Base-by-base conservation (phyloP, 768 basidiomycete genomes). In the Russula emetica region DNA sequence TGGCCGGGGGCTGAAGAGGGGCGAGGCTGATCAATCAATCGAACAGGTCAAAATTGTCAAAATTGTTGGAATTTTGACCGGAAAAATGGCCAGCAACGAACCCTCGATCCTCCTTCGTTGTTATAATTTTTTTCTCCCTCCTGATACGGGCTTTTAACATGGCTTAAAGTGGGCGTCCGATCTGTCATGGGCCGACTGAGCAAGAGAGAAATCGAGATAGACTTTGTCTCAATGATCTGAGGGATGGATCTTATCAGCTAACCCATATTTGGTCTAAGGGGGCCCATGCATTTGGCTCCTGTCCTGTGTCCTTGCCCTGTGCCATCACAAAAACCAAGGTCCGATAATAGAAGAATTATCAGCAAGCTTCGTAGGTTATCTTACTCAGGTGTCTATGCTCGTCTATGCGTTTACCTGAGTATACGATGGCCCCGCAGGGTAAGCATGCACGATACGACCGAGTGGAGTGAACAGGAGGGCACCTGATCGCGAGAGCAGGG, bases 401-500 rank as follows among this genome's bases (percentile, higher is more conserved):
- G 36, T 18, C 16, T 30, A 16, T 36, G 53, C 11, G 7, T 32
- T 26, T 18, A 20, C 58, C 22, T 44, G 42, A n/a, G 42, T 11
- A 45, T 18, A 20, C 11, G 57, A 22, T 7, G 22, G 1, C n/a
- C 11, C 40, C 16, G 18, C 22, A 3, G 14, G 45, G 16, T 22
- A 18, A n/a, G 9, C 26, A n/a, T 53, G 56, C 24, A 45, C 24
- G 36, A 47, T 40, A 20, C 28, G 45, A 42, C 44, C n/a, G 26
- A 59, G 57, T 36, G 32, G 34, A 34, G 45, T 20, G 49, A 60
- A 44, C 53, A 55, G 34, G 49, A 54, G 44, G 50, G 45, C 63
- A 67, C 53, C 58, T 67, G 63, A 65, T 67, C 66, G 13, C 40
- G 50, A 56, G 47, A 52, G 58, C 58, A 52, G 58, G 57, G 54